These are phyloP conservation scores for Mangifera indica DNA, from an alignment of 345 rosid genomes.

Conservation along the genomic window DNA sequence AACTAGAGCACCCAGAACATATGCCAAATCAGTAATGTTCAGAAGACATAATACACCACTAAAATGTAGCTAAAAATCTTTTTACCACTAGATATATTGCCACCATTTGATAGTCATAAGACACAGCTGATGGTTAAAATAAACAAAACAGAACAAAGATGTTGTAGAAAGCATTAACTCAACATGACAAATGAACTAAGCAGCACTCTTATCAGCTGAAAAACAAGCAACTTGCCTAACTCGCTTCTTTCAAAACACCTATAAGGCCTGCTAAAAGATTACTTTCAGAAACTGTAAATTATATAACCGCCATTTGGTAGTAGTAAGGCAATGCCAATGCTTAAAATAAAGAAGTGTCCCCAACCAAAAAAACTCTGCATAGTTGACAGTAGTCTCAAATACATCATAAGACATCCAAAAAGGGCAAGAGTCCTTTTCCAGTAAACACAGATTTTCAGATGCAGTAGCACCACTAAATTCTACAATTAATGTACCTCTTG, in stretches of 20 bases:
- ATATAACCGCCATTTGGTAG: not conserved
- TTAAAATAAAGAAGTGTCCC: not conserved
- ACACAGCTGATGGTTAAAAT: too few species aligned
- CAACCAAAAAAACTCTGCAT: not conserved
- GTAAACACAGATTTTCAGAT: not conserved
- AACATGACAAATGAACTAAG: too few species aligned
- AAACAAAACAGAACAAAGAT: not conserved
- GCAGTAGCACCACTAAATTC: not conserved
- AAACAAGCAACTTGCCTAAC: not conserved
- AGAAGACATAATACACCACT: not conserved
- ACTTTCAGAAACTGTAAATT: not conserved
- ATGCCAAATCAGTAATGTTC: not conserved
- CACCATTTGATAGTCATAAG: too few species aligned
- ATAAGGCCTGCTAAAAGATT: not conserved
- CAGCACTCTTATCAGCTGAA: constrained; percentile 4
- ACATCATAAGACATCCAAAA: not conserved
- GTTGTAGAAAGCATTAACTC: not conserved
- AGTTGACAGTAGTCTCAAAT: not conserved
- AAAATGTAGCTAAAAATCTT: too few species aligned
- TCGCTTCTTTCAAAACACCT: not conserved
- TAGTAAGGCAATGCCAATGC: too few species aligned
- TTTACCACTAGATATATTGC: too few species aligned
- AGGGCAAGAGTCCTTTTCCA: not conserved
- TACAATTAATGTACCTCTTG: not conserved
- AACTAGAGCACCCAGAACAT: not conserved